Conservation (phyloP, 768 basidiomycete genomes). For the Nidularia pulvinata region DNA sequence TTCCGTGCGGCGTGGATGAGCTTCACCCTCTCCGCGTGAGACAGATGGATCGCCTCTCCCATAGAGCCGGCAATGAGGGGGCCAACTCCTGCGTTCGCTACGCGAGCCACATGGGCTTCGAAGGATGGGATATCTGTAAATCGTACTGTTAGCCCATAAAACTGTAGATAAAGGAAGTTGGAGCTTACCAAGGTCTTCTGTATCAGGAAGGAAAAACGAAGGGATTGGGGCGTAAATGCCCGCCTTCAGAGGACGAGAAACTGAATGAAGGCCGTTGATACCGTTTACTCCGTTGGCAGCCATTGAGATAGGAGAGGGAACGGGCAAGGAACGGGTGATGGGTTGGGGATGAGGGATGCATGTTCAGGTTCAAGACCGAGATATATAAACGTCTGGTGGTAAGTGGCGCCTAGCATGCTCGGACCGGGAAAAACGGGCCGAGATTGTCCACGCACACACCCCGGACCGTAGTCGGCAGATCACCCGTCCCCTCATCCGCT, state of each 20-base stretch:
- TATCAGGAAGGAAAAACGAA: slow-evolving; percentile 74
- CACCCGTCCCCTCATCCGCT: neutral
- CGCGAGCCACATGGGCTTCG: slow-evolving; percentile 60
- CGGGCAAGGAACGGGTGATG: slow-evolving; percentile 8
- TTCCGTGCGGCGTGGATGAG: slow-evolving; percentile 69
- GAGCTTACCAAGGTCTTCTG: slow-evolving; percentile 81
- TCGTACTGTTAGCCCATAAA: neutral
- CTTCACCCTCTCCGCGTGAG: slow-evolving; percentile 62
- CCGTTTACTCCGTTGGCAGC: slow-evolving; percentile 34
- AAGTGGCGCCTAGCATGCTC: slow-evolving; percentile 7
- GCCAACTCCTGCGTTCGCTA: slow-evolving; percentile 67
- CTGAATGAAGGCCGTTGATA: slow-evolving; percentile 19
- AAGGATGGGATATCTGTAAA: slow-evolving; percentile 65
- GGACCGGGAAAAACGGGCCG: slow-evolving; percentile 19
- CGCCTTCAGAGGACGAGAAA: slow-evolving; percentile 58
- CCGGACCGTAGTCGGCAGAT: slow-evolving; percentile 19
- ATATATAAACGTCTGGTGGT: slow-evolving; percentile 15
- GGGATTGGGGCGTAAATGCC: slow-evolving; percentile 89
- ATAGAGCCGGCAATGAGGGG: slow-evolving; percentile 81
- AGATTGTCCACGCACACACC: slow-evolving; percentile 8
- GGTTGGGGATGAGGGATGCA: slow-evolving; percentile 8
- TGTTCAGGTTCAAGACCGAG: slow-evolving; percentile 8
- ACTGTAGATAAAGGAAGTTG: neutral
- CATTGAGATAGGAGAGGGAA: slow-evolving; percentile 25
- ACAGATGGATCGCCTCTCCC: slow-evolving; percentile 82